These are phyloP conservation scores for Aeminium ludgeri DNA, from an alignment of 495 filamentous ascomycete genomes.

Conservation along the genomic window DNA sequence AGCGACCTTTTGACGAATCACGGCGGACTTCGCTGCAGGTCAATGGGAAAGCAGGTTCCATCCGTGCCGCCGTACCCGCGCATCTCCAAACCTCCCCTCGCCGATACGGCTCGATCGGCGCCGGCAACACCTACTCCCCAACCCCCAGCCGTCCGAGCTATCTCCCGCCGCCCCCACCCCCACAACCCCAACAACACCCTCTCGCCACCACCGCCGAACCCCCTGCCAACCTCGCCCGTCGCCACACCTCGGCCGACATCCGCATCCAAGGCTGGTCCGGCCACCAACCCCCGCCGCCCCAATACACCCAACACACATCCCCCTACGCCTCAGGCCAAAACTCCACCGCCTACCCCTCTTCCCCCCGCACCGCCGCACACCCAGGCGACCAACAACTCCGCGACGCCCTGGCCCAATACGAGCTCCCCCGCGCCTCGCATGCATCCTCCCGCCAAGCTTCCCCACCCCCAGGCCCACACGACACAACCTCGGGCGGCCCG, in stretches of 20 bases:
- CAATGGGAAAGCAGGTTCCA: slow-evolving; percentile 34
- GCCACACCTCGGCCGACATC: slow-evolving; percentile 94
- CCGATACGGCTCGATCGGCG: slow-evolving; percentile 72
- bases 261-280: slow-evolving; percentile 75
- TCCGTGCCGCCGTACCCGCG: slow-evolving; percentile 63
- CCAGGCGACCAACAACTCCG: slow-evolving; percentile 61
- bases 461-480: slow-evolving; percentile 41
- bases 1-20: slow-evolving; percentile 70
- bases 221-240: slow-evolving; percentile 57
- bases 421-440: slow-evolving; percentile 42
- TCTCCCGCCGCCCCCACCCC: slow-evolving; percentile 48
- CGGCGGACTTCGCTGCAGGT: slow-evolving; percentile 42
- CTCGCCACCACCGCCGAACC: slow-evolving; percentile 63
- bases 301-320: slow-evolving; percentile 33
- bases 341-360: slow-evolving; percentile 57
- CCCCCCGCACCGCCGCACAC: slow-evolving; percentile 3
- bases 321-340: slow-evolving; percentile 58
- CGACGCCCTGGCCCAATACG: slow-evolving; percentile 68
- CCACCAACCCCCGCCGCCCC: slow-evolving; percentile 12
- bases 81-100: slow-evolving; percentile 63
- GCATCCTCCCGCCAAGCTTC: slow-evolving; percentile 46
- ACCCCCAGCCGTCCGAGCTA: slow-evolving; percentile 39
- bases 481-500: too few relatives aligned
- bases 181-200: slow-evolving; percentile 39
- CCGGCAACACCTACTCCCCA: slow-evolving; percentile 38